Base-by-base conservation (phyloP, 306 rosid species). In the Cucumis cinereus region DNA sequence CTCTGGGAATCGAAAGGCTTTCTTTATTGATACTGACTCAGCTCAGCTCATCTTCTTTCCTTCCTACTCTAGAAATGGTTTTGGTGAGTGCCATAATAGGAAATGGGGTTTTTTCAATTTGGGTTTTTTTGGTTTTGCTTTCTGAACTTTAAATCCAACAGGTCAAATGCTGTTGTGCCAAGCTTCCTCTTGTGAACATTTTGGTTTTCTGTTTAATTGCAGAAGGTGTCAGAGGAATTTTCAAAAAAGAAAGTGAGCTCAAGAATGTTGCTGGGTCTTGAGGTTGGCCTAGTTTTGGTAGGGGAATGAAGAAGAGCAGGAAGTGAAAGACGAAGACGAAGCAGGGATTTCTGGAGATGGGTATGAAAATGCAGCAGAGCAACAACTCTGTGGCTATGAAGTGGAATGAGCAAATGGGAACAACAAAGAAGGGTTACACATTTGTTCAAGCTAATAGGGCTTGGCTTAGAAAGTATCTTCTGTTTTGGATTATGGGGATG, bases 371-470 rank as follows among this genome's bases (percentile, higher is more conserved):
- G 84, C 79, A 64, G 83, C 88, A 78, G 78, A 74, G 72, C 55
- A 82, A 88, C 77, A 85, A 86, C 79, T 80, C 95, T 52, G 82
- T 85, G 90, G 88, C 85, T 73, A 15, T 50, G n/a, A 89, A 79
- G 86, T 63, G 85, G 77, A 89, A 87, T 73, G 99, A 90, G 82
- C 97, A 94, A 84, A 69, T 77, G 69, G 97, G 84, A 57, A 83
- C 85, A 54, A 81, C 85, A 66, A 89, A 87, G 61, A 81, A 83
- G 76, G 91, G 92, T 41, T 86, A 81, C 91, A 90, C 96, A 38
- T 89, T 87, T 79, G 83, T 95, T 87, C 97, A 88, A 78, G 83
- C 88, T 20, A 82, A 87, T 41, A 89, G 99, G 79, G 85, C 84
- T 55, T 92, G 98, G 98, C 84, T 90, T 72, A 90, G 85, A 19